A percentile compares a stretch with the other conserved stretches of the same genome.
Evolutionary conservation across 164 flowering plant genomes (phyloP).

Genomic region (Nymphaea colorata): DNA sequence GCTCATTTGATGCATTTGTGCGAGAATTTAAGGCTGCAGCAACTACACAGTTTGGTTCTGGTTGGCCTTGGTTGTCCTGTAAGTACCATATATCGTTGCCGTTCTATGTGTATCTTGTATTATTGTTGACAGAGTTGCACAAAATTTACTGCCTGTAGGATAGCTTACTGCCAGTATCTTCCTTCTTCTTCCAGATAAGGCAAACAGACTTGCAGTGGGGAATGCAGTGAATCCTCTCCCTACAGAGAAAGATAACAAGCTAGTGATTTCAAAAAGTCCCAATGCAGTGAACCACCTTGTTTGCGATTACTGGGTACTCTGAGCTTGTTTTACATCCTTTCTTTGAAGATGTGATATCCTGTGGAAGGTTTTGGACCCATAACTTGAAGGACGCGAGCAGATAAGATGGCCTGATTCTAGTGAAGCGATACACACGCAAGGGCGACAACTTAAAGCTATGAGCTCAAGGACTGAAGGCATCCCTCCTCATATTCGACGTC

Average conservation of each 20-base stretch:
- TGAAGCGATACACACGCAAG: too few relatives aligned
- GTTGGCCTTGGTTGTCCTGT: constrained; percentile 99
- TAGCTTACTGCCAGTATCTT: not conserved
- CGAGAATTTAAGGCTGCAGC: constrained; percentile 64
- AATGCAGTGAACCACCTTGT: constrained; percentile 88
- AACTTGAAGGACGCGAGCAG: too few relatives aligned
- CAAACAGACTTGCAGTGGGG: not conserved
- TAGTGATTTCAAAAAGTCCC: constrained; percentile 52
- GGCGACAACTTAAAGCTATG: too few relatives aligned
- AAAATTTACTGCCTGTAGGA: not conserved
- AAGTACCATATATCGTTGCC: constrained; percentile 9
- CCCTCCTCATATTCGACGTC: too few relatives aligned
- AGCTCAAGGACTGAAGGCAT: too few relatives aligned
- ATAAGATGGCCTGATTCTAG: too few relatives aligned
- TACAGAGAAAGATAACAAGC: constrained; percentile 61
- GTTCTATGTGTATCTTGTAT: not conserved
- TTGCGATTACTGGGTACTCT: constrained; percentile 59
- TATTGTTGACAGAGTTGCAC: not conserved
- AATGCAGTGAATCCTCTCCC: constrained; percentile 14
- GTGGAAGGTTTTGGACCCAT: too few relatives aligned
- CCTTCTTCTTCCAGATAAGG: not conserved
- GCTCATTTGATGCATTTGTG: constrained; percentile 55
- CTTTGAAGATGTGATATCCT: too few relatives aligned
- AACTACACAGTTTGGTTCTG: constrained; percentile 82
- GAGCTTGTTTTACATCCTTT: too few relatives aligned